phyloP scores from a whole-genome alignment of 352 stramenopile genomes.

The Thalassiosira pacifica region DNA sequence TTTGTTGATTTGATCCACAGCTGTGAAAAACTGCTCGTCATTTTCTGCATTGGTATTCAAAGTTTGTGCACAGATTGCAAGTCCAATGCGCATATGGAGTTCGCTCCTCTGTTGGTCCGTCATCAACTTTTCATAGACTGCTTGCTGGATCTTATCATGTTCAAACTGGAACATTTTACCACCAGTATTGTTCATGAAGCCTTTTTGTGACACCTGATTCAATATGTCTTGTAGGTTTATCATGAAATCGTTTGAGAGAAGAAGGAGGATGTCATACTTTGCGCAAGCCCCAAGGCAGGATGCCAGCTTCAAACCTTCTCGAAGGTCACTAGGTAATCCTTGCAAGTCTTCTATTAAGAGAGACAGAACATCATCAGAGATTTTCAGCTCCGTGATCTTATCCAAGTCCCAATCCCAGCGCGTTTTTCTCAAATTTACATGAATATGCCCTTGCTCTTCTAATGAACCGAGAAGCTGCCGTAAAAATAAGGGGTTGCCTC shows the following conservation, averaged over 20 bases:
- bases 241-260: constrained; percentile 23
- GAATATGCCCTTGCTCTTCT: constrained; percentile 29
- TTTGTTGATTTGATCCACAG: constrained; percentile 47
- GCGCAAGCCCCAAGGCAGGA: constrained; percentile 35
- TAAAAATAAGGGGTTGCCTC: constrained; percentile 52
- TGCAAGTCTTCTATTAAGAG: constrained; percentile 49
- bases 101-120: constrained; percentile 19
- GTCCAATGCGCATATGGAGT: constrained; percentile 50
- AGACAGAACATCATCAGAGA: constrained; percentile 51
- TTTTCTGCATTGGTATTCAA: constrained; percentile 18
- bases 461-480: constrained; percentile 29
- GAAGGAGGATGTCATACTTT: constrained; percentile 23
- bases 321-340: constrained; percentile 18
- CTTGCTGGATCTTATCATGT: constrained; percentile 60
- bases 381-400: constrained; percentile 47
- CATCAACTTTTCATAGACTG: constrained; percentile 46
- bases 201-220: constrained; percentile 2
- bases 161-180: constrained; percentile 32
- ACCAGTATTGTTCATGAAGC: constrained; percentile 12
- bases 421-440: constrained; percentile 31
- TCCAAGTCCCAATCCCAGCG: constrained; percentile 48
- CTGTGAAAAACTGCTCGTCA: constrained; percentile 54
- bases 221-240: constrained; percentile 5
- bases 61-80: constrained; percentile 22
- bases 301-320: constrained; percentile 46